phyloP scores from a whole-genome alignment of 345 rosid species.

The Psidium friedrichsthalianum region DNA sequence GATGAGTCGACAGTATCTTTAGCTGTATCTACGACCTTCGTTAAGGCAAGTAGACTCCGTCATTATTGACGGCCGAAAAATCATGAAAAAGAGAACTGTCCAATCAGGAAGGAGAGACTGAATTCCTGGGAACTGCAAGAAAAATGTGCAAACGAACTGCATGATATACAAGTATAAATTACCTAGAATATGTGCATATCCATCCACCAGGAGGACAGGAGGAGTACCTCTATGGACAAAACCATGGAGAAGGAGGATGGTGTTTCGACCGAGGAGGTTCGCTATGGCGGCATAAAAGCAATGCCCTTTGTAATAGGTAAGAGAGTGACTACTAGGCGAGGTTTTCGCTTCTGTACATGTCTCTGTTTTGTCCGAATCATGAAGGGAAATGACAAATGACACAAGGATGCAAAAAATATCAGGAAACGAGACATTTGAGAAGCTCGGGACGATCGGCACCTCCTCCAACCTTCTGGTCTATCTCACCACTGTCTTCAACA shows the following conservation, averaged over 20 bases:
- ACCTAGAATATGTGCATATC: neutral
- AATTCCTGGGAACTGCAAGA: neutral
- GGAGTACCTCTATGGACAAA: neutral
- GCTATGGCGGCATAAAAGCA: slow-evolving; percentile 2
- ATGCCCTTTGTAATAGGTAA: slow-evolving; percentile 10
- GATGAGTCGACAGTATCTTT: neutral
- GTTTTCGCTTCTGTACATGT: neutral
- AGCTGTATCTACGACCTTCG: neutral
- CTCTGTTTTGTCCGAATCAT: neutral
- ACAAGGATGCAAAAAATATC: neutral
- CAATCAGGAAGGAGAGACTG: neutral
- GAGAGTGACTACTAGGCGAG: neutral
- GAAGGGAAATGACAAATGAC: neutral
- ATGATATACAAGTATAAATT: neutral
- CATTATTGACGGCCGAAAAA: neutral
- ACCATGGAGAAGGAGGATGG: neutral
- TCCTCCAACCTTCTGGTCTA: slow-evolving; percentile 39
- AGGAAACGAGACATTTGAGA: slow-evolving; percentile 72
- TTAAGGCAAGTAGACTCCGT: neutral
- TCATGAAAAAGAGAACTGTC: neutral
- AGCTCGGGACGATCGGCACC: slow-evolving; percentile 55
- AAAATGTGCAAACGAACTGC: neutral
- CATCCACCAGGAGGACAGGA: neutral
- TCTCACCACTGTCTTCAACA: slow-evolving; percentile 48
- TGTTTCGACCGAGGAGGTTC: neutral